A percentile compares a stretch with the other conserved stretches of the same genome.
Evolutionary conservation across 148 eudicot species (phyloP).

Genomic region (Rhododendron ovatum): DNA sequence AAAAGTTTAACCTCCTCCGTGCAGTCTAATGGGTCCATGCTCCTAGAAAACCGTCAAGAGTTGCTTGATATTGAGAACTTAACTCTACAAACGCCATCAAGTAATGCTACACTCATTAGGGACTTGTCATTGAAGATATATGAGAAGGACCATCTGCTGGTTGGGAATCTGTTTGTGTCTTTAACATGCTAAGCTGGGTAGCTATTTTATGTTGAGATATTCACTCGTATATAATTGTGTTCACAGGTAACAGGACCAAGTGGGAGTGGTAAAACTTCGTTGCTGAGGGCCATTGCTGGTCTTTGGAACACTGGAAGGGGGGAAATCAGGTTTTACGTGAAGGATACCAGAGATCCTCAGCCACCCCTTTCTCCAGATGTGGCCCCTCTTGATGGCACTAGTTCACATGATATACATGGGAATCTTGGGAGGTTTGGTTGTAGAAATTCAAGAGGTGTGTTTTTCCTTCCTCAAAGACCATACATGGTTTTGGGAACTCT

Average conservation of each 20-base stretch:
- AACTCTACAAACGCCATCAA: slow-evolving; percentile 70
- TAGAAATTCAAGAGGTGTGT: slow-evolving; percentile 55
- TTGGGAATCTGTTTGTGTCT: slow-evolving; percentile 24
- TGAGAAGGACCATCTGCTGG: slow-evolving; percentile 80
- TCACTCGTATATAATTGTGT: slow-evolving; percentile 12
- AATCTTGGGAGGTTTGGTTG: slow-evolving; percentile 22
- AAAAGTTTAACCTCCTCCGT: slow-evolving; percentile 13
- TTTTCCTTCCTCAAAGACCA: slow-evolving; percentile 95
- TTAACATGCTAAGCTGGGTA: slow-evolving; percentile 10
- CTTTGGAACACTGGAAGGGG: slow-evolving; percentile 91
- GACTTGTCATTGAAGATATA: slow-evolving; percentile 65
- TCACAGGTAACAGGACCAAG: slow-evolving; percentile 88
- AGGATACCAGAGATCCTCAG: slow-evolving; percentile 23
- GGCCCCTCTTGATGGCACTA: slow-evolving; percentile 16
- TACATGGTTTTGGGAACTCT: slow-evolving; percentile 98
- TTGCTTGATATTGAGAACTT: slow-evolving; percentile 63
- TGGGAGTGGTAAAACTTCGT: slow-evolving; percentile 94
- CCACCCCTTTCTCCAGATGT: slow-evolving; percentile 16
- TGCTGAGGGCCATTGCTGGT: slow-evolving; percentile 94
- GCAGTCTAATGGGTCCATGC: slow-evolving; percentile 50
- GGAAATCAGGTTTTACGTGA: slow-evolving; percentile 57
- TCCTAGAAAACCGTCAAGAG: slow-evolving; percentile 24
- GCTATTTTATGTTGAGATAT: slow-evolving; percentile 6
- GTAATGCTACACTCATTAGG: slow-evolving; percentile 55
- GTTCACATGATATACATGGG: slow-evolving; percentile 15